Conservation (phyloP, 352 stramenopile species). For the Phytophthora pluvialis region DNA sequence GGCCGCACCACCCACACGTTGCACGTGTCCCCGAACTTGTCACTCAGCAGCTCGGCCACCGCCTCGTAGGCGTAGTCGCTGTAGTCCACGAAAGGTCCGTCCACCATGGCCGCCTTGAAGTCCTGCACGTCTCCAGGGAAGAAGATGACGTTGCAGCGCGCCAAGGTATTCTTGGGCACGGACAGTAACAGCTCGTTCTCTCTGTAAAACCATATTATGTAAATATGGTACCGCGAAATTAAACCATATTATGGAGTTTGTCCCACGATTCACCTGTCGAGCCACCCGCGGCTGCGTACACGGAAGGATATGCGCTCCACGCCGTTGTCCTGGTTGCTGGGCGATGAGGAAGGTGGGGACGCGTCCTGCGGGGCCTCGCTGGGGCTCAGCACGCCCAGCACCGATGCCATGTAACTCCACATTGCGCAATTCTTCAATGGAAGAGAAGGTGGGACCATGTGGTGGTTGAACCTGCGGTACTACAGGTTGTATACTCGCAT, state of each 20-base stretch:
- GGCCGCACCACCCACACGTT: constrained; percentile 73
- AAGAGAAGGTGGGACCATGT: constrained; percentile 23
- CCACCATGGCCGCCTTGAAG: constrained; percentile 51
- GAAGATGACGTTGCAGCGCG: constrained; percentile 61
- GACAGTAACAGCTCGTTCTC: constrained; percentile 63
- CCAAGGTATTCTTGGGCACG: constrained; percentile 23
- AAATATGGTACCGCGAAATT: constrained; percentile 2
- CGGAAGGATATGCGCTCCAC: constrained; percentile 28
- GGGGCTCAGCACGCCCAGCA: constrained; percentile 21
- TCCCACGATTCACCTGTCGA: constrained; percentile 31
- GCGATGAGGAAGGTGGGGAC: background rate
- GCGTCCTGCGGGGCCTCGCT: constrained; percentile 9
- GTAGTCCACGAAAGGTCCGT: constrained; percentile 48
- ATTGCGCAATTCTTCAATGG: constrained; percentile 15
- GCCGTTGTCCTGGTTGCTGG: constrained; percentile 31
- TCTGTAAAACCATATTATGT: constrained; percentile 17
- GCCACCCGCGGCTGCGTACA: constrained; percentile 38
- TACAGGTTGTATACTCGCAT: background rate
- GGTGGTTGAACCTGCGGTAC: constrained; percentile 17
- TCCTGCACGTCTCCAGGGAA: constrained; percentile 77
- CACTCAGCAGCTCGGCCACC: constrained; percentile 46
- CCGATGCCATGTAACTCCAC: constrained; percentile 44
- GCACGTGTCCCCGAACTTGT: constrained; percentile 56
- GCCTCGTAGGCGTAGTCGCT: constrained; percentile 64
- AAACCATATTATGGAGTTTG: background rate